Evolutionary conservation across 352 stramenopile genomes (phyloP).

Genomic region (Pseudoperonospora humuli): DNA sequence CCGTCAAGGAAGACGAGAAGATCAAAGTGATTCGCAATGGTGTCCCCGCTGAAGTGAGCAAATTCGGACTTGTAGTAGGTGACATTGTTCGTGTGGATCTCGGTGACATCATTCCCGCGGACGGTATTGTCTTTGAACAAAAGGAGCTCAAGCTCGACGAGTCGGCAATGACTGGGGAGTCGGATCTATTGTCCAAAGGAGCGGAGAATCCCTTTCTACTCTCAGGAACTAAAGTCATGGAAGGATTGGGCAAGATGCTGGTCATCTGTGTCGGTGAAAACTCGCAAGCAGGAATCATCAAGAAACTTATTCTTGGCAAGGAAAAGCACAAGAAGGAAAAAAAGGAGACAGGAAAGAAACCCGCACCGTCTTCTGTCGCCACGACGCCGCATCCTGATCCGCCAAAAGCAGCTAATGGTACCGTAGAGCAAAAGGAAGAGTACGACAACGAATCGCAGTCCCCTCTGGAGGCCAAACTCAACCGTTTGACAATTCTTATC

Average conservation of each 20-base stretch:
- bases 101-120: slow-evolving; percentile 87
- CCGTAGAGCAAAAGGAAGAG: slow-evolving; percentile 59
- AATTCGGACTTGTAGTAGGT: slow-evolving; percentile 80
- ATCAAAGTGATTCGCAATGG: slow-evolving; percentile 82
- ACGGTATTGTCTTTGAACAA: slow-evolving; percentile 85
- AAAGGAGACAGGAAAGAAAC: slow-evolving; percentile 14
- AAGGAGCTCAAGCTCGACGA: slow-evolving; percentile 89
- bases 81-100: slow-evolving; percentile 80
- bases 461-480: slow-evolving; percentile 82
- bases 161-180: slow-evolving; percentile 89
- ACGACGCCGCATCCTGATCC: slow-evolving; percentile 5
- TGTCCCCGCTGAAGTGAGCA: slow-evolving; percentile 46
- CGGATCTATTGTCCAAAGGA: slow-evolving; percentile 81
- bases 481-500: slow-evolving; percentile 74
- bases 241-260: slow-evolving; percentile 89
- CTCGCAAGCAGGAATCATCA: slow-evolving; percentile 91
- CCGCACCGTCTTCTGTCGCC: slow-evolving; percentile 3
- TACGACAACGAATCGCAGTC: slow-evolving; percentile 58
- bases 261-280: slow-evolving; percentile 90
- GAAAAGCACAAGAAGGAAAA: slow-evolving; percentile 44
- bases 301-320: slow-evolving; percentile 78
- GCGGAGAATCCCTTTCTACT: slow-evolving; percentile 89
- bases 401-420: slow-evolving; percentile 59
- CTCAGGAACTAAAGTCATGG: slow-evolving; percentile 91
- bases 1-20: slow-evolving; percentile 74